Percentiles rank a stretch among this genome's conserved stretches.
These are phyloP conservation scores for Ustilago cynodontis DNA, from an alignment of 1,284 basidiomycete genomes.

Conservation along the genomic window DNA sequence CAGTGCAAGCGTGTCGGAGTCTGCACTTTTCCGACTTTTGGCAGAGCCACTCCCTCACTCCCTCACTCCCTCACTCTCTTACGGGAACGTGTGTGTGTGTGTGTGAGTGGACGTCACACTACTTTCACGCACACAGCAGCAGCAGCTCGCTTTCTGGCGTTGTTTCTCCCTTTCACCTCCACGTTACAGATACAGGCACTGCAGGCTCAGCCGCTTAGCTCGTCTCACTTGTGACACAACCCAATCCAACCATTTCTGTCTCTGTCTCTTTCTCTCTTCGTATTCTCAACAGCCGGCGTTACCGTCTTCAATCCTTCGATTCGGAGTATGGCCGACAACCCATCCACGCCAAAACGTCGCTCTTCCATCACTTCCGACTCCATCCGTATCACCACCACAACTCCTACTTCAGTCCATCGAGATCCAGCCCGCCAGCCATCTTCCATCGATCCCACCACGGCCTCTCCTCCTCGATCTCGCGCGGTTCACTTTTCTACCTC, in stretches of 20 bases:
- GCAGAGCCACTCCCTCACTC: neutral
- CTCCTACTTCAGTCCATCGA: neutral
- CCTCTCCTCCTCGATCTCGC: constrained; percentile 9
- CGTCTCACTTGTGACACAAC: constrained; percentile 6
- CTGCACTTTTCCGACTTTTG: neutral
- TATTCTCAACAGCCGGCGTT: neutral
- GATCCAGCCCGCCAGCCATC: neutral
- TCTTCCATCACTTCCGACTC: constrained; percentile 4
- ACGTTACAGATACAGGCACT: neutral
- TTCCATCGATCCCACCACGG: neutral
- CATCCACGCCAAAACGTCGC: constrained; percentile 2
- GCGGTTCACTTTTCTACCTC: constrained; percentile 18
- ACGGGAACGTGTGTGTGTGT: neutral
- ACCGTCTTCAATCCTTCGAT: neutral
- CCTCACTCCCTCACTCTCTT: too few relatives aligned
- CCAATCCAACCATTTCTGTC: neutral
- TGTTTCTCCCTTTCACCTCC: too few relatives aligned
- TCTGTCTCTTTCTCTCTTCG: neutral
- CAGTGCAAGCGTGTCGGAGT: neutral
- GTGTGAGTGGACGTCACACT: neutral
- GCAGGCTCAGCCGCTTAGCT: neutral
- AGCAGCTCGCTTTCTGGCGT: neutral
- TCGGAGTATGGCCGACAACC: constrained; percentile 35
- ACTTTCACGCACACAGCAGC: constrained; percentile 1
- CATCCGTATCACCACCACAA: constrained; percentile 2